Evolutionary conservation across 2,329 filamentous ascomycete genomes (phyloP).

Genomic region (Calonectria pseudoreteaudii): DNA sequence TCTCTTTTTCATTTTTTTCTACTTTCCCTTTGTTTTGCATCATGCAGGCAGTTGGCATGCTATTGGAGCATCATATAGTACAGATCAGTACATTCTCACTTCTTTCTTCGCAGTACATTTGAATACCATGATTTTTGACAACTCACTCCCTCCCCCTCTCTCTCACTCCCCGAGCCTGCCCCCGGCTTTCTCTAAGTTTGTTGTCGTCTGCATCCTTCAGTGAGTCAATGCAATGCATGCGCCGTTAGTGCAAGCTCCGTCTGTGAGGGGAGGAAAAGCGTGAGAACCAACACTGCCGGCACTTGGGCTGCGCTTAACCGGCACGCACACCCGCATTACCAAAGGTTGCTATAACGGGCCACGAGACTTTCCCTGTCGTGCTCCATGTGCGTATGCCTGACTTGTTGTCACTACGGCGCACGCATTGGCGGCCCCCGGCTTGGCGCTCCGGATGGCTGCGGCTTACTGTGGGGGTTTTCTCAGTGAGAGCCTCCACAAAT

Average conservation of each 20-base stretch:
- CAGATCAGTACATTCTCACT: neutral
- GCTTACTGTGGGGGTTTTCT: constrained; percentile 17
- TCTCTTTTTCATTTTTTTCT: neutral
- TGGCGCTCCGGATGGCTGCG: constrained; percentile 4
- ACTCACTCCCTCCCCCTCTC: neutral
- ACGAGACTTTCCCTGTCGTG: neutral
- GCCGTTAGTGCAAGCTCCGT: neutral
- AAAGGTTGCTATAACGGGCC: neutral
- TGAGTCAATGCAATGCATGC: neutral
- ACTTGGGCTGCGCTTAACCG: neutral
- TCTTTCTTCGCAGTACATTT: neutral
- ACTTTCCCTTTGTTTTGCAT: neutral
- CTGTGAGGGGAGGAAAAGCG: neutral
- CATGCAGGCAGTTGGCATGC: neutral
- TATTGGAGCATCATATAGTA: neutral
- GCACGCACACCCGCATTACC: neutral
- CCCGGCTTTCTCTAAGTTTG: neutral
- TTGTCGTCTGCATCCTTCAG: neutral
- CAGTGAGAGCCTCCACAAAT: neutral
- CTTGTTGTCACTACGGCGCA: constrained; percentile 1
- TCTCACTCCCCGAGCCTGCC: too few relatives aligned
- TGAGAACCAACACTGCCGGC: neutral
- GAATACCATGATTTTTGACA: neutral
- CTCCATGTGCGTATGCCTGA: neutral
- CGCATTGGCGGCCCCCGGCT: neutral